These are phyloP conservation scores for Chimonanthus salicifolius DNA, from an alignment of 164 flowering plant species.

Conservation along the genomic window DNA sequence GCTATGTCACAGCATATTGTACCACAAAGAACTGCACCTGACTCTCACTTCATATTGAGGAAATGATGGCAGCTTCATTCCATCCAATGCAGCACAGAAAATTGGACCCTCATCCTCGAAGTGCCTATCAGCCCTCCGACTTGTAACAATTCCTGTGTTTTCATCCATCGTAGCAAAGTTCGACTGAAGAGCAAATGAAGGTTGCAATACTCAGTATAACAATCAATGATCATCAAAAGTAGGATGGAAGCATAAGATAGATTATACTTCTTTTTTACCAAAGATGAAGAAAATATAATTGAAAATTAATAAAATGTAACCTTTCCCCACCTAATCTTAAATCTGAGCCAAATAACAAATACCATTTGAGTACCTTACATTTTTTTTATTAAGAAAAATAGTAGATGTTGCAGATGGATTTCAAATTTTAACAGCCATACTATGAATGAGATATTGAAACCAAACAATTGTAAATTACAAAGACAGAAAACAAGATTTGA, in stretches of 20 bases:
- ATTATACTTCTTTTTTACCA: too few species aligned
- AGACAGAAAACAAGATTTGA: too few species aligned
- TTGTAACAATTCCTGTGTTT: conserved; percentile 73
- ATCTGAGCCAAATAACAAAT: neutral
- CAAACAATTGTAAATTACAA: neutral
- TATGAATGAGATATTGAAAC: neutral
- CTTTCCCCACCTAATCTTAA: neutral
- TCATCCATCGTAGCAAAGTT: conserved; percentile 92
- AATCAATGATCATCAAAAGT: neutral
- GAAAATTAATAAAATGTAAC: neutral
- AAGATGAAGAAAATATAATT: too few species aligned
- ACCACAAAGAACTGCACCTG: conserved; percentile 38
- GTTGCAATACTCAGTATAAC: neutral
- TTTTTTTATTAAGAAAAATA: neutral
- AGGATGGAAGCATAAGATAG: neutral
- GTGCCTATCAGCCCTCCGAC: conserved; percentile 94
- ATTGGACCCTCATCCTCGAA: conserved; percentile 98
- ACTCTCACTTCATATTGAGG: conserved; percentile 94
- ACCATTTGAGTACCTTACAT: neutral
- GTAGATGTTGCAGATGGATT: neutral
- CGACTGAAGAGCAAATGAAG: conserved; percentile 41
- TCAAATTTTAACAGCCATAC: neutral
- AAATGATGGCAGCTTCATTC: conserved; percentile 88
- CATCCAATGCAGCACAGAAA: conserved; percentile 88
- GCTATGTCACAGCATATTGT: neutral